A percentile compares a stretch with the other conserved stretches of the same genome.
These are phyloP conservation scores for Eucalyptus brandiana DNA, from an alignment of 345 rosid species.

Conservation along the genomic window DNA sequence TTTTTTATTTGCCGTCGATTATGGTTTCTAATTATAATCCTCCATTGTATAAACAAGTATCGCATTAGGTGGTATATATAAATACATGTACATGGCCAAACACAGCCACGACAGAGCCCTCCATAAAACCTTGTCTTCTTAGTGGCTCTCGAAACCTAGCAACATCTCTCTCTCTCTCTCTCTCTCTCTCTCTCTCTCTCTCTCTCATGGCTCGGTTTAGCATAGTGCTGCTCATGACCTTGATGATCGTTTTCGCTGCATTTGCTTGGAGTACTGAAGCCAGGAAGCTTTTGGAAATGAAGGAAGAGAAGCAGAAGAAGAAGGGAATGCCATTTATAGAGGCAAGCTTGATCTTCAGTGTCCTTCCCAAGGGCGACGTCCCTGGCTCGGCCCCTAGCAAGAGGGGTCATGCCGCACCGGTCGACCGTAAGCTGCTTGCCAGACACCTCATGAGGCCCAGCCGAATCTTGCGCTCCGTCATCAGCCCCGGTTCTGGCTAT, in stretches of 20 bases:
- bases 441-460: not conserved
- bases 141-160: not conserved
- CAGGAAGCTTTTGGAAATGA: not conserved
- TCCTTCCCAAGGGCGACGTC: not conserved
- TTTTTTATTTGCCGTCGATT: not conserved
- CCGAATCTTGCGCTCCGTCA: not conserved
- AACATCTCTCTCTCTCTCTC: not conserved
- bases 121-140: not conserved
- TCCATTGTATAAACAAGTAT: not conserved
- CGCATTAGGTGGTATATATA: not conserved
- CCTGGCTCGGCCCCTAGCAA: not conserved
- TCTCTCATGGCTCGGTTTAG: not conserved
- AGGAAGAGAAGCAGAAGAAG: not conserved
- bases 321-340: not conserved
- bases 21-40: not conserved
- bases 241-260: not conserved
- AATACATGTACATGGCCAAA: not conserved
- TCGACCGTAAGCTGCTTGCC: not conserved
- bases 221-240: not conserved
- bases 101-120: not conserved
- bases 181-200: not conserved
- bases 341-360: not conserved
- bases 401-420: not conserved
- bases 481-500: not conserved
- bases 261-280: not conserved